These are phyloP conservation scores for Conticribra weissflogii DNA, from an alignment of 108 stramenopile species.

Conservation along the genomic window DNA sequence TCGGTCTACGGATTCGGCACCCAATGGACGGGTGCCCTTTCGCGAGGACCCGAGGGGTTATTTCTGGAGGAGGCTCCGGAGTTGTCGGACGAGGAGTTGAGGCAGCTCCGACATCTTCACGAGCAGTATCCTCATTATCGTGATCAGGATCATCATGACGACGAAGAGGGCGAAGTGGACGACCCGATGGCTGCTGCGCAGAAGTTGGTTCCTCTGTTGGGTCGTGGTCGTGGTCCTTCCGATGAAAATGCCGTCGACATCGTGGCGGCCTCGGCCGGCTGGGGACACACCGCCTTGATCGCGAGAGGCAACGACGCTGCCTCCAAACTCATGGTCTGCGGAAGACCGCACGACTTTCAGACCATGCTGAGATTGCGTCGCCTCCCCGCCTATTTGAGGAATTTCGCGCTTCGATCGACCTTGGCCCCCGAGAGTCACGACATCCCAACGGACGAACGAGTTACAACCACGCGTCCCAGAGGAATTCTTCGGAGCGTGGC, in stretches of 20 bases:
- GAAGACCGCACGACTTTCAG: conserved; percentile 86
- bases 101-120: too few relatives aligned
- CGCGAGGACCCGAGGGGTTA: background rate
- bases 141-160: too few relatives aligned
- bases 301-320: conserved; percentile 8
- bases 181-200: background rate
- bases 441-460: conserved; percentile 7
- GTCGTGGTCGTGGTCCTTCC: background rate
- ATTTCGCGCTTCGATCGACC: conserved; percentile 17
- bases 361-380: conserved; percentile 71
- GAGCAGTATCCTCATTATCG: too few relatives aligned
- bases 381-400: conserved; percentile 55
- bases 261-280: background rate
- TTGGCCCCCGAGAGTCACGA: background rate
- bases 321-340: conserved; percentile 56
- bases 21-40: background rate
- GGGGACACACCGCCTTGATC: background rate
- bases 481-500: conserved; percentile 28
- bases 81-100: background rate
- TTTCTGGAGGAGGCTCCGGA: background rate
- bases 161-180: too few relatives aligned
- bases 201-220: background rate
- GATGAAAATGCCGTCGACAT: background rate
- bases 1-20: background rate
- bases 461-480: background rate